Base-by-base conservation (phyloP, 805 yeast species). In the Babjeviella inositovora region DNA sequence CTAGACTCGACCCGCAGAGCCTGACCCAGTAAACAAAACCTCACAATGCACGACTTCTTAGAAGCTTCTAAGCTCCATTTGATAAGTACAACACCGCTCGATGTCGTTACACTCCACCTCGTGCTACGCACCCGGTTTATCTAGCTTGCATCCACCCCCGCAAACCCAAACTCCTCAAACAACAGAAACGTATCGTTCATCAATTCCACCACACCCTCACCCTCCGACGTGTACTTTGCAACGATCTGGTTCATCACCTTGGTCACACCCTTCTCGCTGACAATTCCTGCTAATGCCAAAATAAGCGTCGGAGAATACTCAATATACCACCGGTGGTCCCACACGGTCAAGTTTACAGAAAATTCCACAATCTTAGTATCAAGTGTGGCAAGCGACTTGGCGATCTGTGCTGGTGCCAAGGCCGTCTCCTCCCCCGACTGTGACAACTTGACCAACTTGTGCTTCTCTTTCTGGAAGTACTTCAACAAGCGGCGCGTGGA, bases 271-370 rank as follows among this genome's bases (percentile, higher is more conserved):
- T 79, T 82, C 37, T 73, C 74, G 19, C 67, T 68, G 13, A 81
- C 70, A 26, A 82, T 53, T 25, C 59, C 63, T 11, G 65, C 51
- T 28, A 84, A 48, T 0, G 70, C 51, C n/a, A 50, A 42, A n/a
- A 71, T 41, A 22, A 82, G 53, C 22, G 55, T 54, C 11, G 92
- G 79, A 6, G 92, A 72, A 41, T 84, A 87, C 33, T 87, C 95
- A 32, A 73, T 66, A 50, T 87, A 92, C 98, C 98, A 90, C 41
- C 98, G 68, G 47, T 85, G 96, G 41, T 82, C 77, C 96, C 97
- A 92, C n/a, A 90, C 93, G n/a, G 75, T 53, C 25, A 90, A 53
- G 37, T 76, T 77, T 17, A 85, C 80, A 27, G 71, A 49, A 12
- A 74, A 52, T 27, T 75, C 82, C 28, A 85, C 54, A 8, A 81